Conservation (phyloP, 1,284 basidiomycete genomes). For the Ustilago shanxiensis region DNA sequence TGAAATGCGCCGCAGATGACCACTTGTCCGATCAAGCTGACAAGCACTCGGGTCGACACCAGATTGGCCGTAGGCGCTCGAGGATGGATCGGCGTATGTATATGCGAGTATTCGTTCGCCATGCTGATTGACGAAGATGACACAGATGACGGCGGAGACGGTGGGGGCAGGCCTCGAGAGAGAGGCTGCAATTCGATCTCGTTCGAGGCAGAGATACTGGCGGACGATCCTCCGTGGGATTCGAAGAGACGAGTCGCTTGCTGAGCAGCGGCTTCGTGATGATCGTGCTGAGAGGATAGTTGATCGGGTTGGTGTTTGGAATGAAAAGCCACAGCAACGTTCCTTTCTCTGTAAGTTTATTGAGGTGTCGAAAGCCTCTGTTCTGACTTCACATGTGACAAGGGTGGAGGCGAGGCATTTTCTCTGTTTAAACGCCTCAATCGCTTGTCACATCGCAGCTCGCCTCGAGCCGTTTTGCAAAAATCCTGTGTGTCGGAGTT, state of each 20-base stretch:
- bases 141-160: neutral
- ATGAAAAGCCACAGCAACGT: no score
- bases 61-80: slow-evolving; percentile 96
- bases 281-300: neutral
- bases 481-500: slow-evolving; percentile 1
- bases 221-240: neutral
- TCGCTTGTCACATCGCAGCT: slow-evolving; percentile 5
- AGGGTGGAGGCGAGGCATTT: no score
- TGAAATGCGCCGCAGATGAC: slow-evolving; percentile 86
- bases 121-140: slow-evolving; percentile 9
- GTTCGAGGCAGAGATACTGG: slow-evolving; percentile 23
- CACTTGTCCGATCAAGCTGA: slow-evolving; percentile 93
- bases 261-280: neutral
- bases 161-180: slow-evolving; percentile 13
- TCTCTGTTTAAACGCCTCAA: no score
- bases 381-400: no score
- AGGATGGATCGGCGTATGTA: slow-evolving; percentile 75
- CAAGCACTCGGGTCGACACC: slow-evolving; percentile 94
- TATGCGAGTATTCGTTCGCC: slow-evolving; percentile 62
- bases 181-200: slow-evolving; percentile 36
- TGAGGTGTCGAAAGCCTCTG: no score
- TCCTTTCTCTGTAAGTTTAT: no score
- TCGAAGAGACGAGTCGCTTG: neutral
- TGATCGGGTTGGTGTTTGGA: neutral
- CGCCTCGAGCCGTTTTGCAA: neutral